Conservation (phyloP, 192 early-diverging fungal genomes). For the Gaertneriomyces semiglobifer region DNA sequence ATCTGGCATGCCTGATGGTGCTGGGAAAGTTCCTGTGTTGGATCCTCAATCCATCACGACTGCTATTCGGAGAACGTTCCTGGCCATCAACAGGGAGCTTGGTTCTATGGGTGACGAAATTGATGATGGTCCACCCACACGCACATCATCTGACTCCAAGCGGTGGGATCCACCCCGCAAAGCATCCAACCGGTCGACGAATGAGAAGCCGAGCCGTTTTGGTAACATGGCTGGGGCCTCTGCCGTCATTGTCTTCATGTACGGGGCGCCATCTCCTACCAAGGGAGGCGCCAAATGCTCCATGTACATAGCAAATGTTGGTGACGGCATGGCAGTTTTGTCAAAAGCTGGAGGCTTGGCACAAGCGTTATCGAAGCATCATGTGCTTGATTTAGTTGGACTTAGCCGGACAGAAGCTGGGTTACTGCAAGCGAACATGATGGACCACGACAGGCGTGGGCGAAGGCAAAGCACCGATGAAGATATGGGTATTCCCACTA, state of each 20-base stretch:
- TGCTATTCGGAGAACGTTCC: conserved; percentile 78
- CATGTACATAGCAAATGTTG: conserved; percentile 82
- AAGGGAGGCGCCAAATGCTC: conserved; percentile 37
- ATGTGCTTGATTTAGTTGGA: conserved; percentile 49
- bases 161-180: conserved; percentile 10
- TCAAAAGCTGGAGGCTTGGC: conserved; percentile 68
- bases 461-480: background rate
- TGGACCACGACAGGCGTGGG: background rate
- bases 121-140: conserved; percentile 18
- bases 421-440: conserved; percentile 1
- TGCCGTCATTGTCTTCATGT: conserved; percentile 75
- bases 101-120: conserved; percentile 44
- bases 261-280: conserved; percentile 42
- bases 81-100: conserved; percentile 77
- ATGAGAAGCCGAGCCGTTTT: background rate
- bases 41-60: conserved; percentile 55
- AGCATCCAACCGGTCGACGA: conserved; percentile 22
- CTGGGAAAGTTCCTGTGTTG: background rate
- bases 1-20: background rate
- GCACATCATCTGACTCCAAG: conserved; percentile 2
- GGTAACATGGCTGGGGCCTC: conserved; percentile 61
- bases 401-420: conserved; percentile 21
- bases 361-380: conserved; percentile 67
- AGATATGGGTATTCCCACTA: background rate
- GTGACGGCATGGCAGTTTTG: conserved; percentile 77